These are phyloP conservation scores for Trichophyton simii DNA, from an alignment of 2,329 filamentous ascomycete genomes.

Conservation along the genomic window DNA sequence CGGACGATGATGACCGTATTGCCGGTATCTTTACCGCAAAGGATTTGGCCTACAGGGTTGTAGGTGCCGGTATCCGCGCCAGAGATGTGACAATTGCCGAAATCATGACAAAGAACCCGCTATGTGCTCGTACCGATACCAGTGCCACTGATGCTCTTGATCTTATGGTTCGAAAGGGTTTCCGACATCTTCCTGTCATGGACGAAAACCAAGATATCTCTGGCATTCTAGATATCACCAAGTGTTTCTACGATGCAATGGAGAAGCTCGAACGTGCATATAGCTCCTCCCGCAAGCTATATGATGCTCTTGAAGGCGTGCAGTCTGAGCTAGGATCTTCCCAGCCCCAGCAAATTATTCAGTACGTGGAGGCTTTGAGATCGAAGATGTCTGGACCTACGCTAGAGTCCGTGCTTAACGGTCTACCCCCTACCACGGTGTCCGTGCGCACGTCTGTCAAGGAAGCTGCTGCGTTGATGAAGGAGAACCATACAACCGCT, in stretches of 20 bases:
- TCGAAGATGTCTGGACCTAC: slow-evolving; percentile 97
- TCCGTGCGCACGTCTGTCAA: slow-evolving; percentile 92
- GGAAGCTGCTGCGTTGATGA: slow-evolving; percentile 92
- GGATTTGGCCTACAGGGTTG: slow-evolving; percentile 92
- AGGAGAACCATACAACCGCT: slow-evolving; percentile 95
- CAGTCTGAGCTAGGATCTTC: slow-evolving; percentile 92
- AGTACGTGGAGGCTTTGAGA: slow-evolving; percentile 91
- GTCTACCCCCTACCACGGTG: slow-evolving; percentile 83
- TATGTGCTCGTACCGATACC: slow-evolving; percentile 93
- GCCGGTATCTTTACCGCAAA: slow-evolving; percentile 98
- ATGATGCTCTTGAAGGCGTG: slow-evolving; percentile 93
- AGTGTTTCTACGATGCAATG: slow-evolving; percentile 99
- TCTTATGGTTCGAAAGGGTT: slow-evolving; percentile 96
- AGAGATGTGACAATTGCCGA: slow-evolving; percentile 85
- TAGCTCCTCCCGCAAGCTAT: slow-evolving; percentile 92
- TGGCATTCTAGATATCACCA: slow-evolving; percentile 94
- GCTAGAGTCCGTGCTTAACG: slow-evolving; percentile 84
- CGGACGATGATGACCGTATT: slow-evolving; percentile 94
- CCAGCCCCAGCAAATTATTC: slow-evolving; percentile 96
- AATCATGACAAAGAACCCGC: slow-evolving; percentile 99
- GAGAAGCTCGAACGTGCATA: slow-evolving; percentile 98
- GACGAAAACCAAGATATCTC: slow-evolving; percentile 99
- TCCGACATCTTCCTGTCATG: slow-evolving; percentile 96
- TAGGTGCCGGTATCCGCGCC: slow-evolving; percentile 80
- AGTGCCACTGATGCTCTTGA: slow-evolving; percentile 95